Base-by-base conservation (phyloP, 345 rosid genomes). In the Balakata baccata region DNA sequence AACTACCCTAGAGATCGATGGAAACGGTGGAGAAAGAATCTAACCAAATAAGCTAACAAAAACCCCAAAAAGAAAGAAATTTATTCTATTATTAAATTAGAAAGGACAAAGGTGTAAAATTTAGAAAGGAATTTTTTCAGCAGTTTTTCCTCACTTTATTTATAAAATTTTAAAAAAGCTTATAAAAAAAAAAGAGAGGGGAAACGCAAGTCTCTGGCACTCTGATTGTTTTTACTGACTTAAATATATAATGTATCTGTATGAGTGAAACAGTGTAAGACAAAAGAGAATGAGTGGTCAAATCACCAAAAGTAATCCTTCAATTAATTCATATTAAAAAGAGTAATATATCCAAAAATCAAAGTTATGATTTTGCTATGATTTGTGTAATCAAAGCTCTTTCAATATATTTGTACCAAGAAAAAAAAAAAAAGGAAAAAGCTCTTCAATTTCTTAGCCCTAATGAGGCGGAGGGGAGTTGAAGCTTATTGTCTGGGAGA, bases 251-350 rank as follows among this genome's bases (percentile, higher is more conserved):
- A 29, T 71, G 67, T 50, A 39, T 67, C 68, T 70, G 75, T 62
- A n/a, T 46, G 50, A 25, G 17, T 65, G 49, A 59, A 63, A 62
- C 46, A 60, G 74, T 51, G 80, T n/a, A 74, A 58, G 79, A 72
- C 80, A 81, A 75, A 84, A 77, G 81, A 76, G 75, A 80, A 74
- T 72, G 89, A 86, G 62, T 60, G 75, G 89, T 86, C 89, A 86
- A 76, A 75, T 86, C 87, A 84, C 16, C 68, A 73, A 60, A 76
- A 78, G 81, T 54, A 78, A 70, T 49, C 38, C 23, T 65, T 68
- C 81, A 72, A 52, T 58, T 51, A 66, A 41, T 34, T 37, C 0
- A 23, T 17, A 58, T 54, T 5, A 23, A 11, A 20, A 38, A 6
- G 34, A 12, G 39, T 0, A 47, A 46, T 49, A 20, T 63, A 45